Conservation (phyloP, 23 red algal species). For the Gracilaria gracilis region DNA sequence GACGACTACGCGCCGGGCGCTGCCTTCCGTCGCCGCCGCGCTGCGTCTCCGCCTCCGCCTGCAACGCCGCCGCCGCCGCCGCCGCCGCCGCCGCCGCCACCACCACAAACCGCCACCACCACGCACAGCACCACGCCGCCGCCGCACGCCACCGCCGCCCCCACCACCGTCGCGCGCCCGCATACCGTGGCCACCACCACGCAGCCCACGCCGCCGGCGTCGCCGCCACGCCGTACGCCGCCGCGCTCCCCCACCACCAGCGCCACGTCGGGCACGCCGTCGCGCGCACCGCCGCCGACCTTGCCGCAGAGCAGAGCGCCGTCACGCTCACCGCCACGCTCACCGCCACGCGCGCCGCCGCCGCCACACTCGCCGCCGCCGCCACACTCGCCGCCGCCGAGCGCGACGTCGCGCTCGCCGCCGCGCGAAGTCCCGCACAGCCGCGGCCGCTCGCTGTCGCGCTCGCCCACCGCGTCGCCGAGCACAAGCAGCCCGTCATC, state of each 20-base stretch:
- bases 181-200: background rate
- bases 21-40: constrained; percentile 15
- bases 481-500: too few species aligned
- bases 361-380: background rate
- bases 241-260: background rate
- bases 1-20: background rate
- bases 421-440: too few species aligned
- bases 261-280: background rate
- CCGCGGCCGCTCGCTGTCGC: too few species aligned
- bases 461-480: background rate
- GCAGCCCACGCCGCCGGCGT: too few species aligned
- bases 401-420: too few species aligned
- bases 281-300: background rate
- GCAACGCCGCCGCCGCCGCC: background rate
- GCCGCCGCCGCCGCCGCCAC: constrained; percentile 5
- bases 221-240: background rate
- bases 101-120: background rate
- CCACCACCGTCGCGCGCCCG: background rate
- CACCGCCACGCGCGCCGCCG: background rate
- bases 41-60: background rate
- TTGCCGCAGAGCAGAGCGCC: too few species aligned
- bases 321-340: background rate
- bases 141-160: background rate
- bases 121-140: background rate
- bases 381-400: background rate